These are phyloP conservation scores for Penicillium maclennaniae DNA, from an alignment of 495 filamentous ascomycete genomes.

Conservation along the genomic window DNA sequence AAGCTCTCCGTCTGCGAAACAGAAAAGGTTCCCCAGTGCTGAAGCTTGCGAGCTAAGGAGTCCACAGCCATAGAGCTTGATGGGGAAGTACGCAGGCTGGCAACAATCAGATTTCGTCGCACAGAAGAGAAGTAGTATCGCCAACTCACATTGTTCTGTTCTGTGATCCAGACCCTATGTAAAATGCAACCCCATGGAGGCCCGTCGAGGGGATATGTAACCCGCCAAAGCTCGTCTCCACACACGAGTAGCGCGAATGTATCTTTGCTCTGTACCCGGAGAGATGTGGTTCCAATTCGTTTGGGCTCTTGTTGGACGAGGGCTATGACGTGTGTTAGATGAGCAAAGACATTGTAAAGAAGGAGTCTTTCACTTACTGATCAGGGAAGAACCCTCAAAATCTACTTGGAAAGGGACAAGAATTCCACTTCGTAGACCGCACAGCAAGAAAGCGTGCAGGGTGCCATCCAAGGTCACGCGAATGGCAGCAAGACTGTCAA, in stretches of 20 bases:
- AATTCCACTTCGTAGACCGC: conserved; percentile 43
- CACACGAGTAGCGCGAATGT: conserved; percentile 34
- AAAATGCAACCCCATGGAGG: conserved; percentile 25
- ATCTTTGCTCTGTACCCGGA: conserved; percentile 31
- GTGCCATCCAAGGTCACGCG: conserved; percentile 6
- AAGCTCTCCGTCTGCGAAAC: conserved; percentile 39
- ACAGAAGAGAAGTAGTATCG: background rate
- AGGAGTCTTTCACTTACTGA: conserved; percentile 20
- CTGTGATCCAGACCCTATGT: conserved; percentile 41
- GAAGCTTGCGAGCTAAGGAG: conserved; percentile 15
- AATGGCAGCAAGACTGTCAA: conserved; percentile 37
- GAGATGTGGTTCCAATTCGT: conserved; percentile 36
- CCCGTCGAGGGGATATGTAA: conserved; percentile 22
- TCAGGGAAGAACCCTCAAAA: conserved; percentile 14
- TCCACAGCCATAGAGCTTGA: conserved; percentile 32
- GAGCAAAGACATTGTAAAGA: background rate
- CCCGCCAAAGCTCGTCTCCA: conserved; percentile 40
- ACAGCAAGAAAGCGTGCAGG: conserved; percentile 29
- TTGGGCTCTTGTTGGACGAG: conserved; percentile 25
- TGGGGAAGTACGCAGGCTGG: conserved; percentile 41
- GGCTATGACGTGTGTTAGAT: conserved; percentile 14
- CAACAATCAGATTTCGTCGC: conserved; percentile 8
- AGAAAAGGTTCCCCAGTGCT: conserved; percentile 30
- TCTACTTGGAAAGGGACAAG: conserved; percentile 35
- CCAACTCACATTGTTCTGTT: conserved; percentile 40